Evolutionary conservation across 805 yeast species (phyloP), one percentile per base, ranked within the genome.

Genomic region (Jamesozyma lodderae): DNA sequence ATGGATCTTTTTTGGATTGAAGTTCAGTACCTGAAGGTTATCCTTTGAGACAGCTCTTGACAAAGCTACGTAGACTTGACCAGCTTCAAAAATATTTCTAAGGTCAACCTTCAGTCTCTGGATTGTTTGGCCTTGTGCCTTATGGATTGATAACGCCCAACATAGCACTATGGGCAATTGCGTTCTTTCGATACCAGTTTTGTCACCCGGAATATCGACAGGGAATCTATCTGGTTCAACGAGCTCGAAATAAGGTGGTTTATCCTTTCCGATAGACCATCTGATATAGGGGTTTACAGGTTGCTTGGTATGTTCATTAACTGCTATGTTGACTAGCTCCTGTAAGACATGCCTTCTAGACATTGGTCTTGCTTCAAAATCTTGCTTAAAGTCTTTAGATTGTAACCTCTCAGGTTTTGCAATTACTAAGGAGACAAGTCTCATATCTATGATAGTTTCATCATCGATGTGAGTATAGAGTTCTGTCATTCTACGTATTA

Each of bases 111-210:
- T 75, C 3, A 83, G 77, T 44, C 84, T 59, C 30, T 73, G 77
- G 32, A 83, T 68, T 0, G 94, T 81, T 61, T 83, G 94, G 2
- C 94, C 94, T 55, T 83, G 94, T 0, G 92, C 75, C 55, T 83
- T 83, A 53, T 83, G 94, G 36, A 83, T 83, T 0, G 92, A 83
- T 47, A 83, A 57, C 0, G 94, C 87, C 92, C 92, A 83, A 18
- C 92, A 77, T 26, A 83, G 60, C 40, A 81, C 64, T 22, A 83
- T 62, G 1, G 94, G 94, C 2, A 81, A 47, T 53, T 83, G 94
- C 0, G 45, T 53, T 51, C 88, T 66, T 6, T 56, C 56, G 7
- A 69, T 37, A 6, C 57, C 57, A 2, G 54, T 45, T 31, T 51
- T 48, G 9, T 52, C 54, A 31, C 58, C 55, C 7, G 62, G 60